Conservation (phyloP, 176 grass and related monocot species). For the Aegilops longissima region DNA sequence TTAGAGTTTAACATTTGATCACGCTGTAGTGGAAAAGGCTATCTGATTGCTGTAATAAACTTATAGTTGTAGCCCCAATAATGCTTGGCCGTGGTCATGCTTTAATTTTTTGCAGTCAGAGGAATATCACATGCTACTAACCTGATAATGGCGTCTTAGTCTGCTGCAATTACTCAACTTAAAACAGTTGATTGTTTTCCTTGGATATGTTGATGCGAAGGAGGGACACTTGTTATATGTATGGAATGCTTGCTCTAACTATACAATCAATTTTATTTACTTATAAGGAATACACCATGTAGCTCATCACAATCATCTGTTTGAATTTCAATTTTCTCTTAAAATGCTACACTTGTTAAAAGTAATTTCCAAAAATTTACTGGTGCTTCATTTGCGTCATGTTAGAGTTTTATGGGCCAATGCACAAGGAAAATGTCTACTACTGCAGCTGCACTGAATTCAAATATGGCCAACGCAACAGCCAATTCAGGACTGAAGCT, state of each 20-base stretch:
- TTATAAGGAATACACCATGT: neutral
- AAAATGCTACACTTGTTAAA: neutral
- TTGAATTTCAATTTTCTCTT: neutral
- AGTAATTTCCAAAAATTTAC: neutral
- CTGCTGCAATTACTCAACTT: neutral
- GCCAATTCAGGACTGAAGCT: conserved; percentile 73
- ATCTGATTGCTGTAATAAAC: neutral
- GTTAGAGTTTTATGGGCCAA: conserved; percentile 43
- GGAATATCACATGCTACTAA: neutral
- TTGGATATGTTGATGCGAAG: neutral
- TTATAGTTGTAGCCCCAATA: neutral
- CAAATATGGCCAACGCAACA: conserved; percentile 11
- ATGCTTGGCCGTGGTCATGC: neutral
- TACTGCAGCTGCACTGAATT: conserved; percentile 45
- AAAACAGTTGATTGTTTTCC: neutral
- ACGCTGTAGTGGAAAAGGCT: neutral
- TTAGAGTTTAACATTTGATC: neutral
- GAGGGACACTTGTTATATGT: neutral
- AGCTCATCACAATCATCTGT: neutral
- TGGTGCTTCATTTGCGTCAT: neutral
- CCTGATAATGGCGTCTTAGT: neutral
- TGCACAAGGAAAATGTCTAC: conserved; percentile 69
- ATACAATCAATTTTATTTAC: neutral
- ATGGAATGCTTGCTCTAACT: neutral
- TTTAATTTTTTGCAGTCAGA: neutral